Evolutionary conservation across 805 yeast species (phyloP), one percentile per base, ranked within the genome.

Genomic region (Candida adriatica): DNA sequence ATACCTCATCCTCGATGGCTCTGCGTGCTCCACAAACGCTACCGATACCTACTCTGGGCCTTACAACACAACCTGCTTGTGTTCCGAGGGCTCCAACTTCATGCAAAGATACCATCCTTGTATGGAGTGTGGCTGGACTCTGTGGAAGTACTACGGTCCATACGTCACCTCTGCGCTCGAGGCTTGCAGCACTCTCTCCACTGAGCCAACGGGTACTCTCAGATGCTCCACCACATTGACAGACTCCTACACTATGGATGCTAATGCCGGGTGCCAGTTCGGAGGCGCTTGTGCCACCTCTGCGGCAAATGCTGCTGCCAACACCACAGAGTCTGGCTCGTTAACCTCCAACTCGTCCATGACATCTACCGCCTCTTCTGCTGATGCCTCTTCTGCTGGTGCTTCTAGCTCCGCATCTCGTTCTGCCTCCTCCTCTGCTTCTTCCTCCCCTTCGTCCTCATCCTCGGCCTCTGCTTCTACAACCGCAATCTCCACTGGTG

Each of bases 71-170:
- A 29, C 37, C 14, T 55, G 61, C 44, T 39, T 59, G 29, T 59
- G 65, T 54, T 33, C 38, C 13, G 24, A 34, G 1, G 58, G 27
- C 19, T 28, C 56, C 14, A 14, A 32, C 5, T 59, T 59, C 48
- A 16, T 46, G 29, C 21, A 34, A 4, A 40, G 45, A 22, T 56
- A 58, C 34, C 41, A 43, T 10, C 37, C 37, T 8, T 60, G 65
- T 48, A 47, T 60, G 39, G 58, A 45, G 24, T 60, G 65, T 55
- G 64, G 62, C 27, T 58, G 64, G 60, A 56, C 61, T 33, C 38
- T 59, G 34, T 59, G 63, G 63, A 34, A 34, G 23, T 55, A 58
- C 41, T 59, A 59, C 41, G 56, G 60, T 21, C 24, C 33, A 1
- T 58, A 40, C 39, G 47, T 58, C 34, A 38, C 49, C 14, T 25